phyloP scores from a whole-genome alignment of 805 yeast genomes.

The Candida chauliodis region DNA sequence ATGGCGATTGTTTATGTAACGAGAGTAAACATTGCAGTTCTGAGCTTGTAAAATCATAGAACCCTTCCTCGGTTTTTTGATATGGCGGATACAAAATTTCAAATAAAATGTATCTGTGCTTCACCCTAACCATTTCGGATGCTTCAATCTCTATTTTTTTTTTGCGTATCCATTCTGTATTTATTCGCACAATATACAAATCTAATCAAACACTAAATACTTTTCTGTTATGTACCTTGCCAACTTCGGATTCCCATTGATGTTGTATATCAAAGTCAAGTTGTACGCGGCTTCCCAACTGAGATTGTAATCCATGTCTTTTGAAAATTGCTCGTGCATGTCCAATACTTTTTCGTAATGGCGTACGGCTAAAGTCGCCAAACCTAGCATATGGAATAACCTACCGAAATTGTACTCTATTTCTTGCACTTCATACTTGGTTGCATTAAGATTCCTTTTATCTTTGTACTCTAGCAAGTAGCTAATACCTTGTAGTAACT shows the following conservation, averaged over 20 bases:
- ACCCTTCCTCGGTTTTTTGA: slow-evolving; percentile 15
- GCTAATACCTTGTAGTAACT: slow-evolving; percentile 81
- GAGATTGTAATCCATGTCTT: slow-evolving; percentile 53
- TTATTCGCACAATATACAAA: background rate
- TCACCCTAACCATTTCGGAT: slow-evolving; percentile 76
- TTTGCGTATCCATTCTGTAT: background rate
- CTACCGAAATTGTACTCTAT: slow-evolving; percentile 80
- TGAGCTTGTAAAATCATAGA: slow-evolving; percentile 21
- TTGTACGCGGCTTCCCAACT: slow-evolving; percentile 85
- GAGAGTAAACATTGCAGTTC: slow-evolving; percentile 39
- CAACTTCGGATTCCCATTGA: slow-evolving; percentile 65
- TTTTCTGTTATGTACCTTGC: slow-evolving; percentile 64
- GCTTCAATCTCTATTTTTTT: background rate
- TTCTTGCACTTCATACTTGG: slow-evolving; percentile 63
- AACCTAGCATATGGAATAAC: slow-evolving; percentile 77
- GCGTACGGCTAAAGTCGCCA: slow-evolving; percentile 65
- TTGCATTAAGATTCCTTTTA: slow-evolving; percentile 38
- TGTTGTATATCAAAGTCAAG: slow-evolving; percentile 66
- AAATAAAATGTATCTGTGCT: slow-evolving; percentile 79
- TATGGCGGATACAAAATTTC: slow-evolving; percentile 74
- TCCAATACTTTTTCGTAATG: slow-evolving; percentile 69
- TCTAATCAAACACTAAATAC: slow-evolving; percentile 44
- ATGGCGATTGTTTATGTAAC: slow-evolving; percentile 51
- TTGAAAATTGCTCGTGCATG: slow-evolving; percentile 30
- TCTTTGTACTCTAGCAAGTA: slow-evolving; percentile 70